phyloP scores from a whole-genome alignment of 306 rosid genomes.

The Prunus davidiana region DNA sequence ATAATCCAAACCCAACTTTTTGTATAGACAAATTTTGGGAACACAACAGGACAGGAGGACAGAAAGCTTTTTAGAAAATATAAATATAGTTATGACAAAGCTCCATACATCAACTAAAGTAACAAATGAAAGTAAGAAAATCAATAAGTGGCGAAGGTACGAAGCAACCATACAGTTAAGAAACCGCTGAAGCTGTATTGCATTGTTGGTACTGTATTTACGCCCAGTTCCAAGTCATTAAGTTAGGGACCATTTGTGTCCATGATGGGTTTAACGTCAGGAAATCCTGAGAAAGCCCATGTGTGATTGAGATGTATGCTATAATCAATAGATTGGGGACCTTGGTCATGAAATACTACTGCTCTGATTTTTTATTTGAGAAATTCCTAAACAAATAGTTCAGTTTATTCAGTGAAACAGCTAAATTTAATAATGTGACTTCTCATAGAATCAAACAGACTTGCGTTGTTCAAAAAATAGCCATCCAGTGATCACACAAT shows the following conservation, averaged over 20 bases:
- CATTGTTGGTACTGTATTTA: too few species aligned
- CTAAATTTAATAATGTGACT: background rate
- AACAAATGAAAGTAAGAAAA: too few species aligned
- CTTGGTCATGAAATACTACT: constrained; percentile 79
- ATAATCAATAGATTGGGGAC: constrained; percentile 78
- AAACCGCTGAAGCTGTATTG: too few species aligned
- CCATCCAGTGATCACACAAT: background rate
- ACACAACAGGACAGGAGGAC: too few species aligned
- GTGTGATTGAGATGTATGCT: constrained; percentile 96
- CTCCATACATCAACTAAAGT: constrained; percentile 31
- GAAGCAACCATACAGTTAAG: too few species aligned
- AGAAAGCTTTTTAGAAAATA: background rate
- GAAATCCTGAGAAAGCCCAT: constrained; percentile 99
- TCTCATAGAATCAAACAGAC: background rate
- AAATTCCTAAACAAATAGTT: constrained; percentile 62
- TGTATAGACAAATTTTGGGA: background rate
- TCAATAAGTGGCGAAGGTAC: too few species aligned
- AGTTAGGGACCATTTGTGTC: constrained; percentile 91
- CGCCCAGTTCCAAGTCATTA: constrained; percentile 64
- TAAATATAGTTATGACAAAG: constrained; percentile 18
- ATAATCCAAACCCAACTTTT: background rate
- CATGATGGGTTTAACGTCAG: constrained; percentile 87
- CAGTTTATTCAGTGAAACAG: constrained; percentile 18
- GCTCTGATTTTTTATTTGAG: constrained; percentile 80
- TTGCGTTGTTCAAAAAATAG: background rate